A percentile compares a stretch with the other conserved stretches of the same genome.
phyloP scores from a whole-genome alignment of 495 filamentous ascomycete species.

The Neurospora sp. region DNA sequence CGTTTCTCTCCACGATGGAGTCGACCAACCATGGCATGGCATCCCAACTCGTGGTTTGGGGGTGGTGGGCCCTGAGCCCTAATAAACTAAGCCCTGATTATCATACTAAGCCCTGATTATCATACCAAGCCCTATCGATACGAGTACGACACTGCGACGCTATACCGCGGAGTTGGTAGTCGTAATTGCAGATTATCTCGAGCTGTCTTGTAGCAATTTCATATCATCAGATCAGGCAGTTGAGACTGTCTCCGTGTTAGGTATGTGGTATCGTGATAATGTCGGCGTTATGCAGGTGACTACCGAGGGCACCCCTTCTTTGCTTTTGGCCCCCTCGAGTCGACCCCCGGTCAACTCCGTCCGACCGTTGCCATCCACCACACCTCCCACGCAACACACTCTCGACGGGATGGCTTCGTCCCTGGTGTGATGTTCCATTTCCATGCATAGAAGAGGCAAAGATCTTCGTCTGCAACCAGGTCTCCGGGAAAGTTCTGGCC shows the following conservation, averaged over 20 bases:
- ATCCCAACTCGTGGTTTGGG: background rate
- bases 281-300: background rate
- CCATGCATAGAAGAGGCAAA: background rate
- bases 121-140: background rate
- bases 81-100: background rate
- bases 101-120: background rate
- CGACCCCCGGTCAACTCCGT: background rate
- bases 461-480: background rate
- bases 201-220: background rate
- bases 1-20: background rate
- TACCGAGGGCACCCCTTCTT: background rate
- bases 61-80: background rate
- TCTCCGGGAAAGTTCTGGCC: background rate
- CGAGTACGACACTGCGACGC: background rate
- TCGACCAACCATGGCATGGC: background rate
- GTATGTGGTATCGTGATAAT: background rate
- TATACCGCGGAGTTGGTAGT: background rate
- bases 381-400: background rate
- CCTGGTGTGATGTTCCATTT: background rate
- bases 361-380: background rate
- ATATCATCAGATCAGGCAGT: background rate
- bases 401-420: background rate
- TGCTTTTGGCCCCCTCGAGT: background rate
- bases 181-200: background rate
- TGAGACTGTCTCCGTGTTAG: background rate